Evolutionary conservation across 768 basidiomycete species (phyloP).

Genomic region (Xanthoconium purpureum): DNA sequence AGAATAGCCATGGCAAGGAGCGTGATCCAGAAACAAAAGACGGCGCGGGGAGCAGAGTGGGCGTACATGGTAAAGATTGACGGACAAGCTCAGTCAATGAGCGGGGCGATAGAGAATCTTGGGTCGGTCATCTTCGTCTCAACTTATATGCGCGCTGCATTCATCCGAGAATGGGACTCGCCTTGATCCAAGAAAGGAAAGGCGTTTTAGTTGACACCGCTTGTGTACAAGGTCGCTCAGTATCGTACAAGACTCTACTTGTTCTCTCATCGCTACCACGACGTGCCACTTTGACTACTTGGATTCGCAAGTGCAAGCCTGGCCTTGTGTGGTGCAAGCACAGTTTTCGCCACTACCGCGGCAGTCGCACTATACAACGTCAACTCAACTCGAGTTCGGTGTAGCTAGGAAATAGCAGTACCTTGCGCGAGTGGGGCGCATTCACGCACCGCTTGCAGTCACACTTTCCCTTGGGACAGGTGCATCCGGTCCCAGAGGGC

Average conservation of each 20-base stretch:
- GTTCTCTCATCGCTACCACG: constrained; percentile 6
- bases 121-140: background rate
- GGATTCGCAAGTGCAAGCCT: constrained; percentile 16
- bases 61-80: constrained; percentile 14
- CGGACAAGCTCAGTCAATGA: constrained; percentile 13
- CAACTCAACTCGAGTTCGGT: background rate
- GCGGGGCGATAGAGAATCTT: background rate
- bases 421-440: constrained; percentile 25
- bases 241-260: constrained; percentile 10
- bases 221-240: constrained; percentile 9
- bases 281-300: constrained; percentile 7
- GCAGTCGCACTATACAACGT: constrained; percentile 18
- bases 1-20: constrained; percentile 21
- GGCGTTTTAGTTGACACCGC: background rate
- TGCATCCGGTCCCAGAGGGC: constrained; percentile 30
- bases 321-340: constrained; percentile 13
- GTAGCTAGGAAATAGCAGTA: background rate
- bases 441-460: constrained; percentile 32
- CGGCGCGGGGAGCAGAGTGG: constrained; percentile 3
- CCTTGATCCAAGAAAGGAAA: constrained; percentile 15
- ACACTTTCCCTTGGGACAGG: constrained; percentile 31
- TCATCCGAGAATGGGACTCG: background rate
- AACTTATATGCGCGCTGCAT: constrained; percentile 5
- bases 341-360: constrained; percentile 18
- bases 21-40: constrained; percentile 20